phyloP scores from a whole-genome alignment of 768 basidiomycete genomes.

The Tubosaeta brunneosetosa region DNA sequence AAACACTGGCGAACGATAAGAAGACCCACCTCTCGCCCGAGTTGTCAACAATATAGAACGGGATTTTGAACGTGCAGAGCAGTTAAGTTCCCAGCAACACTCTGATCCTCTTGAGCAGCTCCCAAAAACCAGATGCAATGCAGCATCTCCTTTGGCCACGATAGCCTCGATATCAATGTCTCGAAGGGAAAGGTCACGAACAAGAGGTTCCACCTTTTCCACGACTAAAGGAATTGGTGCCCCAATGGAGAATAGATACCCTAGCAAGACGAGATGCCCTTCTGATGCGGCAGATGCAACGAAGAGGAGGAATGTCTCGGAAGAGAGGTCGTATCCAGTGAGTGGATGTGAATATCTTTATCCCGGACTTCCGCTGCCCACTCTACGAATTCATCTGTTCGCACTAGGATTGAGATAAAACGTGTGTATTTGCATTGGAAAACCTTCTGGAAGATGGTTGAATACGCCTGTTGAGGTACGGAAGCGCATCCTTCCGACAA shows the following conservation, averaged over 20 bases:
- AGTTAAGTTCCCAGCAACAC: not conserved
- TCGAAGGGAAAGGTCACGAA: not conserved
- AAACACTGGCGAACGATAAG: too few species aligned
- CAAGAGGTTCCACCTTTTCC: too few species aligned
- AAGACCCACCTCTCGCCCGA: not conserved
- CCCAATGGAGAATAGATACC: not conserved
- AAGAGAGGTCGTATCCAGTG: not conserved
- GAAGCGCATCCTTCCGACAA: not conserved
- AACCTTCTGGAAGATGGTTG: not conserved
- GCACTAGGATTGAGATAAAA: not conserved
- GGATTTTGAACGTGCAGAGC: not conserved
- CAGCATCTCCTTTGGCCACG: not conserved
- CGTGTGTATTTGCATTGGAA: not conserved
- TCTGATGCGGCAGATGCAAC: not conserved
- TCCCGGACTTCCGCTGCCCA: not conserved
- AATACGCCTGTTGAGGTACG: not conserved
- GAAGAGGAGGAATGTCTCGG: not conserved
- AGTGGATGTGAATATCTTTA: too few species aligned
- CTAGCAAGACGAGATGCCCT: not conserved
- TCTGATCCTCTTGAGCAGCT: not conserved
- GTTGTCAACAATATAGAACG: not conserved
- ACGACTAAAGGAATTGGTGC: not conserved
- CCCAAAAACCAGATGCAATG: not conserved
- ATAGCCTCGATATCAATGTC: not conserved
- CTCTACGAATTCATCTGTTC: not conserved